Conservation (phyloP, 2,329 filamentous ascomycete genomes). For the Penicillium sp. region DNA sequence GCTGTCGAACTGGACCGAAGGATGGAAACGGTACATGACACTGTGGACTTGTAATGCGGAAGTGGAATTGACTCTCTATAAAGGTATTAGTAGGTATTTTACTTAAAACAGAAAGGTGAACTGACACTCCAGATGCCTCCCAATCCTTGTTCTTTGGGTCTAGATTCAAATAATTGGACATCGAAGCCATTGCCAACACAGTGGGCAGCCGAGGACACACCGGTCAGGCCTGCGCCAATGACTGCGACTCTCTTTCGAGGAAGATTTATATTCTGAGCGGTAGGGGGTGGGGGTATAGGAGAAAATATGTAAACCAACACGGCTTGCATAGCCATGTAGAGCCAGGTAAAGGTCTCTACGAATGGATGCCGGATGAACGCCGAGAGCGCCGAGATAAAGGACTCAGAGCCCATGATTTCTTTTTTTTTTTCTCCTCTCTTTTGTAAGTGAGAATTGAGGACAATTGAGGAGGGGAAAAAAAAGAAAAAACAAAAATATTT, state of each 20-base stretch:
- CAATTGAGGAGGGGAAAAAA: neutral
- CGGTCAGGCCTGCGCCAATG: conserved; percentile 71
- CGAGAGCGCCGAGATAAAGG: conserved; percentile 17
- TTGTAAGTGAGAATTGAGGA: neutral
- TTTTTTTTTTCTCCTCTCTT: too few relatives aligned
- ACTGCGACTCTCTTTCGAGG: conserved; percentile 62
- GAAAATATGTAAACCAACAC: conserved; percentile 57
- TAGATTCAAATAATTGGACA: conserved; percentile 74
- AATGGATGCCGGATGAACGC: conserved; percentile 32
- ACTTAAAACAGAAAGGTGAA: neutral
- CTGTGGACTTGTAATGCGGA: conserved; percentile 81
- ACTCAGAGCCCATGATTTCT: neutral
- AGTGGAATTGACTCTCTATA: conserved; percentile 73
- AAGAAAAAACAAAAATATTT: neutral
- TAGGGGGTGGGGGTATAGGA: conserved; percentile 65
- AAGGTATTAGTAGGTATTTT: neutral
- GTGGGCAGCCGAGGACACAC: conserved; percentile 75
- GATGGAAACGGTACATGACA: conserved; percentile 85
- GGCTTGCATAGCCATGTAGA: conserved; percentile 33
- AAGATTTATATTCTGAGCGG: conserved; percentile 52
- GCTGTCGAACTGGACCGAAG: conserved; percentile 69
- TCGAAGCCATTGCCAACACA: conserved; percentile 85
- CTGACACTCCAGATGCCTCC: conserved; percentile 79
- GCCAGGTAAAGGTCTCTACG: conserved; percentile 31
- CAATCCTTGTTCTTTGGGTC: conserved; percentile 59